Percentiles rank a stretch among this genome's conserved stretches.
These are phyloP conservation scores for Castanea mollissima DNA, from an alignment of 306 rosid species.

Conservation along the genomic window DNA sequence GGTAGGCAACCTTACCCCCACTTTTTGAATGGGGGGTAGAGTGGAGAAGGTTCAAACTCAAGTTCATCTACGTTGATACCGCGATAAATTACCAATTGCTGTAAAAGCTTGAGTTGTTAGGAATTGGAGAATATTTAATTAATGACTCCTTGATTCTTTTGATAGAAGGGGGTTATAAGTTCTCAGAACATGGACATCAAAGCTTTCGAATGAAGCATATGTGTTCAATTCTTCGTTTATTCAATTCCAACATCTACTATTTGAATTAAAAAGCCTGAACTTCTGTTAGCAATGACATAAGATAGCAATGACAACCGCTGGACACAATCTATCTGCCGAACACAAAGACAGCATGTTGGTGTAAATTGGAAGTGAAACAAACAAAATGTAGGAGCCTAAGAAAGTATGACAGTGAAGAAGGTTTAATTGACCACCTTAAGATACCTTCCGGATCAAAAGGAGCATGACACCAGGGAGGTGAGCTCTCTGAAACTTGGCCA, in stretches of 20 bases:
- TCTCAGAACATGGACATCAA: background rate
- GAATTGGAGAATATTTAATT: too few species aligned
- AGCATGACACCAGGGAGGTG: conserved; percentile 87
- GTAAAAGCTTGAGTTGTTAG: too few species aligned
- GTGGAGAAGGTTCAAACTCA: too few species aligned
- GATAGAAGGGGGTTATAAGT: background rate
- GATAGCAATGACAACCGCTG: background rate
- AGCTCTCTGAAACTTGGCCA: conserved; percentile 60
- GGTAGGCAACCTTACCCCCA: too few species aligned
- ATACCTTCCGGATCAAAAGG: conserved; percentile 97
- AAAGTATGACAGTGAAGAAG: conserved; percentile 6
- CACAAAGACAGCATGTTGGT: background rate
- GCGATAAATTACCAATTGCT: too few species aligned
- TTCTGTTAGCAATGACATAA: background rate
- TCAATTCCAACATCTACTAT: background rate
- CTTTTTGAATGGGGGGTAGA: background rate
- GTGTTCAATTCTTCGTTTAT: background rate
- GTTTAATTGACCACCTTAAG: conserved; percentile 59
- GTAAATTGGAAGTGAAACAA: background rate
- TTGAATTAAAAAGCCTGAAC: background rate
- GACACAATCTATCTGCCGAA: background rate
- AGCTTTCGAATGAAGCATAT: background rate
- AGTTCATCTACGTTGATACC: too few species aligned
- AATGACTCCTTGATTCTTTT: too few species aligned
- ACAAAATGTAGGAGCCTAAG: background rate